These are phyloP conservation scores for Suillus bovinus DNA, from an alignment of 768 basidiomycete species.

Conservation along the genomic window DNA sequence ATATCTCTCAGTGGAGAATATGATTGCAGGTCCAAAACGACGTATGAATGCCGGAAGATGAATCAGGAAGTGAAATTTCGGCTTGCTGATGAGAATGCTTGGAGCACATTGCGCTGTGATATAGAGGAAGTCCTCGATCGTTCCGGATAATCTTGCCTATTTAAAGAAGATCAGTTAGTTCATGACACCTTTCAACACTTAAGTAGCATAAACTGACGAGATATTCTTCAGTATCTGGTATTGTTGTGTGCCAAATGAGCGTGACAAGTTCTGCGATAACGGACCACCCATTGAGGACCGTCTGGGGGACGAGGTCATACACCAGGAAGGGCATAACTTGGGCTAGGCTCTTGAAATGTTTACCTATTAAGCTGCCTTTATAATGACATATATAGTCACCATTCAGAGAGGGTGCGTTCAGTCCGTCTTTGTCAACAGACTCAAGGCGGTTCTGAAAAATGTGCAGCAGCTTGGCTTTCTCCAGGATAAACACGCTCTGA, in stretches of 20 bases:
- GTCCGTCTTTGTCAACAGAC: slow-evolving; percentile 19
- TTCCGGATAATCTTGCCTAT: slow-evolving; percentile 11
- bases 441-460: slow-evolving; percentile 26
- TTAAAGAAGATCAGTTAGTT: too few relatives aligned
- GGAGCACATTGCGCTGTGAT: slow-evolving; percentile 23
- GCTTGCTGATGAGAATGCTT: slow-evolving; percentile 27
- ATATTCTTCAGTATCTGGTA: slow-evolving; percentile 34
- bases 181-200: too few relatives aligned
- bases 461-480: slow-evolving; percentile 19
- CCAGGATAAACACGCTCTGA: slow-evolving; percentile 22
- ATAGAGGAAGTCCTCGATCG: slow-evolving; percentile 26
- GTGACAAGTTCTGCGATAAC: slow-evolving; percentile 32
- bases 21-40: slow-evolving; percentile 29
- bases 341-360: slow-evolving; percentile 32
- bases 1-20: slow-evolving; percentile 31
- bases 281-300: slow-evolving; percentile 17
- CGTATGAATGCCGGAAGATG: slow-evolving; percentile 31
- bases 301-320: slow-evolving; percentile 31
- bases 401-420: slow-evolving; percentile 24
- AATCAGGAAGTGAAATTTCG: slow-evolving; percentile 33
- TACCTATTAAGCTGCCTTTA: slow-evolving; percentile 31
- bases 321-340: slow-evolving; percentile 33
- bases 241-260: slow-evolving; percentile 43
- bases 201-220: too few relatives aligned
- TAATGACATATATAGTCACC: slow-evolving; percentile 36